Percentiles rank a stretch among this genome's conserved stretches.
These are phyloP conservation scores for Graphilbum fragrans DNA, from an alignment of 2,329 filamentous ascomycete species.

Conservation along the genomic window DNA sequence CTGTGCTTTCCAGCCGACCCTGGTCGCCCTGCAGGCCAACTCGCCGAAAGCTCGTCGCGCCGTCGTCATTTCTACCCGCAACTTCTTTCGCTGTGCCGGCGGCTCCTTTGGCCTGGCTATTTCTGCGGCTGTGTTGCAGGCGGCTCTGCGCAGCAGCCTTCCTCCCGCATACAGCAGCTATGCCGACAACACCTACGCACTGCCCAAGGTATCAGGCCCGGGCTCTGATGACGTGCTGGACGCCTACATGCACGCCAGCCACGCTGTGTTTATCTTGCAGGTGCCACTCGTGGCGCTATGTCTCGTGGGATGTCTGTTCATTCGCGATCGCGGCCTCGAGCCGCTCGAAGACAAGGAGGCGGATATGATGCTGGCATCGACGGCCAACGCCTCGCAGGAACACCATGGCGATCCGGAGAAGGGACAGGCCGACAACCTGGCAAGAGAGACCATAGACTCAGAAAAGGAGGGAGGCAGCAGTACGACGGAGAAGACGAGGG, in stretches of 20 bases:
- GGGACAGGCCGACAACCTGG: too few relatives aligned
- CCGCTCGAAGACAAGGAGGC: conserved; percentile 1
- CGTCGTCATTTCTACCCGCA: conserved; percentile 22
- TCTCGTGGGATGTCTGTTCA: conserved; percentile 34
- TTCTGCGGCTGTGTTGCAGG: conserved; percentile 17
- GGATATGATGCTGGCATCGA: too few relatives aligned
- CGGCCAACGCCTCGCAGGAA: too few relatives aligned
- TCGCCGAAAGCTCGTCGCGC: conserved; percentile 20
- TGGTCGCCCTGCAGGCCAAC: conserved; percentile 23
- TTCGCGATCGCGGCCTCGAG: conserved; percentile 37
- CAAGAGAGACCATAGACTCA: too few relatives aligned
- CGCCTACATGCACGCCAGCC: conserved; percentile 28
- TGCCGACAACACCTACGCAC: conserved; percentile 13
- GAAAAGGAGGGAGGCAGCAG: too few relatives aligned
- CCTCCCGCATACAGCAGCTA: conserved; percentile 6
- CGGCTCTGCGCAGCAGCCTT: conserved; percentile 11
- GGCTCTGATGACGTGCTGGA: conserved; percentile 9
- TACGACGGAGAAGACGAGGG: too few relatives aligned
- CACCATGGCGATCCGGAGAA: too few relatives aligned
- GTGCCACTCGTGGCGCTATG: conserved; percentile 39
- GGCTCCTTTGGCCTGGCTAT: conserved; percentile 20
- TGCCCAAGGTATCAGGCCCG: background rate
- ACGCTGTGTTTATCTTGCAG: conserved; percentile 43
- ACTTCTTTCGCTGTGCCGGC: conserved; percentile 23
- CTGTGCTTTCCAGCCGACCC: conserved; percentile 22